Percentiles rank a stretch among this genome's conserved stretches.
Conservation (phyloP, 441 rosid genomes). For the Macaranga tanarius region DNA sequence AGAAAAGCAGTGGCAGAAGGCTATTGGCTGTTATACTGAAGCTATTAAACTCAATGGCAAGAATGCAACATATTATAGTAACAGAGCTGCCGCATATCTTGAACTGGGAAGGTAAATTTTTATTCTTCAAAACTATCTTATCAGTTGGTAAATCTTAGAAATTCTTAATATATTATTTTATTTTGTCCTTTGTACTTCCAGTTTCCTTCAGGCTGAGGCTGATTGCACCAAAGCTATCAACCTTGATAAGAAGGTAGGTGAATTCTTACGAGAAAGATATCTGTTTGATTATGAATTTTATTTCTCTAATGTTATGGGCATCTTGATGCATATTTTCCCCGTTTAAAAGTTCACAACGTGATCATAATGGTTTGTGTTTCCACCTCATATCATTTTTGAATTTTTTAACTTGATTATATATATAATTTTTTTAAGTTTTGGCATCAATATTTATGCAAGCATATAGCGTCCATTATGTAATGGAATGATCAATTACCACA, state of each 20-base stretch:
- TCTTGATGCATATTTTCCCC: background rate
- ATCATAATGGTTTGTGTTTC: slow-evolving; percentile 3
- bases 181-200: slow-evolving; percentile 31
- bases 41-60: slow-evolving; percentile 72
- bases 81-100: slow-evolving; percentile 97
- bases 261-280: slow-evolving; percentile 12
- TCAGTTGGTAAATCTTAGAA: background rate
- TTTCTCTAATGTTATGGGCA: background rate
- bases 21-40: slow-evolving; percentile 62
- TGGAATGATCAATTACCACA: background rate
- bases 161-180: slow-evolving; percentile 3
- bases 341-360: background rate
- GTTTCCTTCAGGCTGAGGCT: slow-evolving; percentile 84
- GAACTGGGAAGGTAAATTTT: slow-evolving; percentile 60
- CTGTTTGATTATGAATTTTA: background rate
- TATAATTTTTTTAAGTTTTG: background rate
- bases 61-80: slow-evolving; percentile 88
- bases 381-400: background rate
- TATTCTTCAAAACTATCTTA: slow-evolving; percentile 12
- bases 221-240: slow-evolving; percentile 80
- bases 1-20: slow-evolving; percentile 86
- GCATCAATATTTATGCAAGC: background rate
- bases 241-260: slow-evolving; percentile 97
- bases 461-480: background rate
- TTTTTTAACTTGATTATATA: background rate